Percentiles rank a stretch among this genome's conserved stretches.
Evolutionary conservation across 345 rosid genomes (phyloP).

Genomic region (Eucalyptus pauciflora): DNA sequence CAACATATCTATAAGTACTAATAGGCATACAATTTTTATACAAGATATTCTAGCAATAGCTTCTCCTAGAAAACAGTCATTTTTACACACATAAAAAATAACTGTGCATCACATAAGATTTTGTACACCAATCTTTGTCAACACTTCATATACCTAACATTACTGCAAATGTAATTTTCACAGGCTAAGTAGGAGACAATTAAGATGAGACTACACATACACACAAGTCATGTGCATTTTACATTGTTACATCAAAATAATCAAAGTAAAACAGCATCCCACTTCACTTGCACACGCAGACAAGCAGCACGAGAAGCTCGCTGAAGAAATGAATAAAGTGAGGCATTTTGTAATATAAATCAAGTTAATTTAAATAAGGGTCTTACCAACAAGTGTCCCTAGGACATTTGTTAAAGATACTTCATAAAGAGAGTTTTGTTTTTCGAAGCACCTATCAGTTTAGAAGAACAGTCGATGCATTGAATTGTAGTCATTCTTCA

Average conservation of each 20-base stretch:
- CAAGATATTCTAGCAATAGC: neutral
- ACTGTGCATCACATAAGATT: neutral
- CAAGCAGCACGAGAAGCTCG: neutral
- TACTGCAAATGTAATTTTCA: neutral
- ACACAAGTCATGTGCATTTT: neutral
- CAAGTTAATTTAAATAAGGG: neutral
- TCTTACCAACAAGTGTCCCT: neutral
- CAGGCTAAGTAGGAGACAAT: neutral
- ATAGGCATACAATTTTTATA: neutral
- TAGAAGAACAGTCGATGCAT: neutral
- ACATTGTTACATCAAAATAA: neutral
- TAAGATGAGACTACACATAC: neutral
- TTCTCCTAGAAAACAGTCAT: neutral
- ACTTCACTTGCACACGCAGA: neutral
- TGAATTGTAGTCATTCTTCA: neutral
- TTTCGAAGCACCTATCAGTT: neutral
- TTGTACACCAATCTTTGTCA: neutral
- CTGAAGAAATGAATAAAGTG: neutral
- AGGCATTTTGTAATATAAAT: neutral
- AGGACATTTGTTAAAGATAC: neutral
- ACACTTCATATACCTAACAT: neutral
- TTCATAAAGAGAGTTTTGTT: neutral
- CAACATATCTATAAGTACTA: neutral
- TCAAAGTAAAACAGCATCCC: neutral
- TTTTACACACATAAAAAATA: neutral